Evolutionary conservation across 75 land plant species (phyloP).

Genomic region (Ceratopteris richardii): DNA sequence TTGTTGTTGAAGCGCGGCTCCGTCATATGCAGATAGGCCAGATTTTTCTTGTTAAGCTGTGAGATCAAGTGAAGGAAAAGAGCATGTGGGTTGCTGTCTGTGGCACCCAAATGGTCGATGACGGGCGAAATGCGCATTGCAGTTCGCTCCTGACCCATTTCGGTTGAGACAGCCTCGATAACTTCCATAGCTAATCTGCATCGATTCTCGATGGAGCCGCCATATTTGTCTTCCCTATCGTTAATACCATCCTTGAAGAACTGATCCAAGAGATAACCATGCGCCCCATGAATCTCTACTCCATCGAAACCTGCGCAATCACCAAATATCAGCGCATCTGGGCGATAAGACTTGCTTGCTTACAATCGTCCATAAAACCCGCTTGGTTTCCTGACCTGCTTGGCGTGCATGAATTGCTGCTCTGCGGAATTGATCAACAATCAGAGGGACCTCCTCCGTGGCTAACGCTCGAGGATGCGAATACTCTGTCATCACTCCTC

Average conservation of each 20-base stretch:
- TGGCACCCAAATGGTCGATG: slow-evolving; percentile 75
- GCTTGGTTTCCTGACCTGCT: too few species aligned
- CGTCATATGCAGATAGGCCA: slow-evolving; percentile 59
- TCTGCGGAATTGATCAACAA: too few species aligned
- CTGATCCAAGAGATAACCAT: too few species aligned
- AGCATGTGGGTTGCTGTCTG: slow-evolving; percentile 42
- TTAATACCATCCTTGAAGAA: too few species aligned
- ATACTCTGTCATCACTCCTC: slow-evolving; percentile 20
- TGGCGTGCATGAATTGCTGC: too few species aligned
- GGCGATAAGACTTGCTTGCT: slow-evolving; percentile 36
- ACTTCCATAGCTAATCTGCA: too few species aligned
- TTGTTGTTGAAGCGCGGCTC: slow-evolving; percentile 60
- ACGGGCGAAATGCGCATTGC: too few species aligned
- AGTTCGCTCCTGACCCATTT: too few species aligned
- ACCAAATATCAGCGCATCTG: slow-evolving; percentile 37
- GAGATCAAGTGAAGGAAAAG: slow-evolving; percentile 44
- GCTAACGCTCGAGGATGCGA: slow-evolving; percentile 37
- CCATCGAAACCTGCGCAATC: slow-evolving; percentile 66
- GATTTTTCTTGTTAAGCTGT: slow-evolving; percentile 23
- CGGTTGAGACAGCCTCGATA: too few species aligned
- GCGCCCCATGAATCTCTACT: too few species aligned
- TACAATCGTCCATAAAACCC: slow-evolving; percentile 29
- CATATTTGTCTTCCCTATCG: too few species aligned
- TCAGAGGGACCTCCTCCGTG: slow-evolving; percentile 56
- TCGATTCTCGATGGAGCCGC: too few species aligned